Percentiles rank a stretch among this genome's conserved stretches.
These are phyloP conservation scores for Starmerella vitae DNA, from an alignment of 805 yeast species.

Conservation along the genomic window DNA sequence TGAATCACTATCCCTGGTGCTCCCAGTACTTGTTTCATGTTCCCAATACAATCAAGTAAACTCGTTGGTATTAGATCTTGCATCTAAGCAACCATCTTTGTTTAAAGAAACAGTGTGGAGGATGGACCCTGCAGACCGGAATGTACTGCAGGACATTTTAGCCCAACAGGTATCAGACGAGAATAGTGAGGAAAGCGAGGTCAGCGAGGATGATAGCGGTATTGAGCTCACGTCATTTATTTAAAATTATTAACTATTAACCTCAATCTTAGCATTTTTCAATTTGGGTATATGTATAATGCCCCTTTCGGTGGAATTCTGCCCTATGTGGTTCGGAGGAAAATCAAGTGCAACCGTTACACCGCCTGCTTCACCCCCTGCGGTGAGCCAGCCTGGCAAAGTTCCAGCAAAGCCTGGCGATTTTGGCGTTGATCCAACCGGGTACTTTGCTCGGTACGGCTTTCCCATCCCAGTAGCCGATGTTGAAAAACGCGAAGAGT, in stretches of 20 bases:
- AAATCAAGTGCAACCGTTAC: background rate
- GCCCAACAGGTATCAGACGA: slow-evolving; percentile 7
- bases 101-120: slow-evolving; percentile 32
- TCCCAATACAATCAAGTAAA: background rate
- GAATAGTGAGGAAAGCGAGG: slow-evolving; percentile 6
- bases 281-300: too few species aligned
- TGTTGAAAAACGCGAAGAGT: slow-evolving; percentile 56
- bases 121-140: slow-evolving; percentile 29
- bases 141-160: slow-evolving; percentile 15
- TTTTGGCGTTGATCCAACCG: slow-evolving; percentile 49
- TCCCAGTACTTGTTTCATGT: slow-evolving; percentile 12
- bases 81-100: slow-evolving; percentile 21
- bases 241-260: slow-evolving; percentile 1
- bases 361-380: background rate
- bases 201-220: slow-evolving; percentile 15
- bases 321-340: slow-evolving; percentile 3
- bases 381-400: background rate
- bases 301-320: too few species aligned
- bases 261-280: too few species aligned
- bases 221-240: slow-evolving; percentile 41
- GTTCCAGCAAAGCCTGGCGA: background rate
- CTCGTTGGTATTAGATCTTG: slow-evolving; percentile 11
- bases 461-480: slow-evolving; percentile 94
- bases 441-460: slow-evolving; percentile 71
- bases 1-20: slow-evolving; percentile 7